Evolutionary conservation across 1,284 basidiomycete species (phyloP), one percentile per base, ranked within the genome.

Genomic region (Wolfiporia cocos): DNA sequence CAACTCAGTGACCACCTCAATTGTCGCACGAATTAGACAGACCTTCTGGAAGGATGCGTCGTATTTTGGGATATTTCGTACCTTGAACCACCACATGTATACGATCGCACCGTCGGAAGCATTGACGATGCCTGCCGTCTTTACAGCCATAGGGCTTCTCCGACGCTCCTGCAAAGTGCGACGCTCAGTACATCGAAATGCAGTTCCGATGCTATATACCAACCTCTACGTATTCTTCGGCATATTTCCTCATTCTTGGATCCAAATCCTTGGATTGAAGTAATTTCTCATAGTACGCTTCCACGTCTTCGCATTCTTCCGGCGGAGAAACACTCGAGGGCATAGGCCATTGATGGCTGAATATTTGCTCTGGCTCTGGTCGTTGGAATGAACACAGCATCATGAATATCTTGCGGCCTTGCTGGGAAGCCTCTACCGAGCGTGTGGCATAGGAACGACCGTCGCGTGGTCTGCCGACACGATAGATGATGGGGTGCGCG

Each of bases 351-450:
- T 84, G 80, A 51, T 79, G 68, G n/a, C n/a, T n/a, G 11, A 65
- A 61, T 3, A 78, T 82, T 55, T 90, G 86, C 67, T 75, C 76
- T 1, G 78, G 78, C 59, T 93, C 88, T 1, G 88, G 86, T 29
- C 73, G 69, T 48, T 92, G 84, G 69, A 92, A 96, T 1, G 90
- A 94, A 57, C 87, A 92, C 47, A 89, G 67, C 60, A 95, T 72
- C 43, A 87, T 75, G 63, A 95, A 96, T 49, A 96, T 78, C 33
- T 76, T 73, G 35, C 70, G 70, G 29, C 87, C 89, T 37, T 78
- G 76, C 61, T 97, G 93, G 24, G 73, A 69, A 1, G 85, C 86
- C 57, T 80, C 80, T 47, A 93, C 88, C 3, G 81, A 70, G 40
- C 80, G 81, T 17, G 88, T 85, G 31, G 71, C 66, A 57, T 89